Base-by-base conservation (phyloP, 2,329 filamentous ascomycete genomes). In the Penicillium griseofulvum region DNA sequence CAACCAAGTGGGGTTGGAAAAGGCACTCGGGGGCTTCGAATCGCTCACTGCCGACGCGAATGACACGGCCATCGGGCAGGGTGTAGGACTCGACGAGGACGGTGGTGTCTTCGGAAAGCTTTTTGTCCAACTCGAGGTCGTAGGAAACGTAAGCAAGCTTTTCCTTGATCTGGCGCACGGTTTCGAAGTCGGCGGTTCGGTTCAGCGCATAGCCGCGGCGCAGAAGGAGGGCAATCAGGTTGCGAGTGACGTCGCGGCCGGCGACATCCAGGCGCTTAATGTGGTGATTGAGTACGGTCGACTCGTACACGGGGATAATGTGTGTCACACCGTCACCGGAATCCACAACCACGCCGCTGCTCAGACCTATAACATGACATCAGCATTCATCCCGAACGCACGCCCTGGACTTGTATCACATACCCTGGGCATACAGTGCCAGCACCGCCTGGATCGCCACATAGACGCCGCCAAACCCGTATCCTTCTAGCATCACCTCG, bases 61-160 rank as follows among this genome's bases (percentile, higher is more conserved):
- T 97, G 41, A 97, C 91, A 59, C 94, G 90, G 51, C 94, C 94
- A 71, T 99, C 94, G 31, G 94, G 94, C 10, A 99, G 83, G 1
- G 94, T 99, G 80, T 99, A 99, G 71, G 90, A 95, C 77, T 99
- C 94, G 11, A 99, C 94, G 52, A 99, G 81, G 9, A 97, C 91
- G 1, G 94, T 99, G 16, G 94, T 99, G 68, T 99, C 94, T 78
- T 99, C 94, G 70, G 90, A 95, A 61, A 99, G 85, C 65, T 90
- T 87, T 79, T 97, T 92, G 81, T 99, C 94, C 52, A 99, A 82
- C 76, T 96, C 91, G 54, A 99, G 84, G 74, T 99, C 94, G 80
- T 97, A 99, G 12, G 92, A 97, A 54, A 99, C 93, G 74, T 99
- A 99, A 83, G 94, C 97, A 49, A 99, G 88, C 83, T 99, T 99